Base-by-base conservation (phyloP, 75 land plant genomes). In the Cupressus sempervirens region DNA sequence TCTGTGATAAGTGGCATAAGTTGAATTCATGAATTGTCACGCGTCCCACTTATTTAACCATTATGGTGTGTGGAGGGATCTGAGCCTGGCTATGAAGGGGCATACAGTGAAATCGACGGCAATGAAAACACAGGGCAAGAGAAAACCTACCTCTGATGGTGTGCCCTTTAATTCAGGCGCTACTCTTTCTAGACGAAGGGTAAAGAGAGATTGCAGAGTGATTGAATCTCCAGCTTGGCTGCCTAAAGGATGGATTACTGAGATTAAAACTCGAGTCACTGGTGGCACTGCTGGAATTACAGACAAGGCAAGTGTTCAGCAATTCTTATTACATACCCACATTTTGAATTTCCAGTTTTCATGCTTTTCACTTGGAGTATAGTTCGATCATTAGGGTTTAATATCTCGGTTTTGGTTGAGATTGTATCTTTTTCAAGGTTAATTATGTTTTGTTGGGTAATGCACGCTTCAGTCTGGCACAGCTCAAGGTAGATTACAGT, bases 161-260 rank as follows among this genome's bases (percentile, higher is more conserved):
- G 77, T 14, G 40, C 40, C 77, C 12, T 35, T 6, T 38, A 15
- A 4, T 16, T 36, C 23, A 14, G 16, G 40, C 16, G 15, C 8
- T 16, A 18, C 41, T 75, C 77, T 18, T 14, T 38, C 77, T 10
- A 36, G 7, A 35, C 6, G 41, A 41, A 75, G 41, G 41, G 1
- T 1, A 4, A 35, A 77, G 41, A 41, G 80, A 41, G 80, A 40
- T 77, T 1, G 23, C 41, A 43, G 29, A 29, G 81, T 84, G 77
- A 76, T 45, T 26, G 85, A 84, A 73, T 84, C 81, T 73, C 85
- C 85, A 29, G 74, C 26, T 30, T 84, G 85, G 85, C 85, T 84
- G 12, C 86, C 86, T 2, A 34, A 84, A 15, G 86, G 86, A 45
- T 84, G 86, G 86, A 41, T 76, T 36, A 76, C 53, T 48, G 82